Evolutionary conservation across 345 rosid genomes (phyloP), one percentile per base, ranked within the genome.

Genomic region (Populus deltoides): DNA sequence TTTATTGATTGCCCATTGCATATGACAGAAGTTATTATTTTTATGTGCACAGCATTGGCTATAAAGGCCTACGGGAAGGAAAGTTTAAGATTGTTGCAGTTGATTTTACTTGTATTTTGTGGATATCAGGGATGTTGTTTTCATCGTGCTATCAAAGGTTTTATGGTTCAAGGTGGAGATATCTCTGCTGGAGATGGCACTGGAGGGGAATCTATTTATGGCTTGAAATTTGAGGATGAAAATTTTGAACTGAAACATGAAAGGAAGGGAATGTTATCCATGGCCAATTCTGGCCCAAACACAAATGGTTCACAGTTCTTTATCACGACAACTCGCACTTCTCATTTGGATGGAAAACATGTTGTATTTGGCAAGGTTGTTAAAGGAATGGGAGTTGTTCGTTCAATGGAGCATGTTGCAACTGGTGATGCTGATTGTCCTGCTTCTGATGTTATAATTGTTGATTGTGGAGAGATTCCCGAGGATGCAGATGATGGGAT

Each of bases 281-380:
- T 96, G 99, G 97, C 97, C 35, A 96, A 92, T 76, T 68, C 93
- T 62, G 98, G 97, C 35, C 88, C 95, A 16, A 76, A 94, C 86
- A 96, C 99, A n/a, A 96, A 96, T 75, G 97, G 91, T 0, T 96
- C 99, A 47, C 97, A 94, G 90, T 96, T 94, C 88, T 94, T 96
- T 83, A 91, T 96, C 74, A 94, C 99, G 6, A 93, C 98, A 0
- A 86, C 97, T 1, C 91, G 97, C 0, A 88, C 97, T 53, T 80
- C 97, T 47, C 97, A 96, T 82, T 79, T 96, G 6, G 99, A 96
- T 78, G 98, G 98, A 25, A 96, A 91, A 73, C 99, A 94, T 81
- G 98, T 92, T 57, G 94, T 96, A 10, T 96, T 96, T 81, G 99
- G 98, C 74, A 91, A 78, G 86, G 97, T 96, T 51, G 77, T 85